Base-by-base conservation (phyloP, 352 stramenopile genomes). In the Phytopythium helicoides region DNA sequence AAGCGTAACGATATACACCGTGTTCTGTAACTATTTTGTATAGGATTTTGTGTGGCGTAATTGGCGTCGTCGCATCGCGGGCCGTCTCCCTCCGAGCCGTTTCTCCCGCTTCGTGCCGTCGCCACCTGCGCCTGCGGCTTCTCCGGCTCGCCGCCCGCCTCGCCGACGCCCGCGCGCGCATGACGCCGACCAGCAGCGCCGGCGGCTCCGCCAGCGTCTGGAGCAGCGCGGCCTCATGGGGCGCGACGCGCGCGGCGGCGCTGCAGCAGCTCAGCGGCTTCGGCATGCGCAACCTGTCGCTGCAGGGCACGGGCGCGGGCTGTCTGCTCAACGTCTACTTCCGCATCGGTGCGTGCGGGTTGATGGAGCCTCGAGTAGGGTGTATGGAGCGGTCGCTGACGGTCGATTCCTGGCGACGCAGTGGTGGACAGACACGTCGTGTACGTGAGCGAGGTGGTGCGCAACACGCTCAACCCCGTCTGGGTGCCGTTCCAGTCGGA, bases 401-500 rank as follows among this genome's bases (percentile, higher is more conserved):
- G 44, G 5, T 36, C 8, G 23, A n/a, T 23, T 42, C 33, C 46
- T 7, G 47, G 10, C 15, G 21, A 16, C 50, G 25, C 52, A 91
- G 81, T 87, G 42, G 64, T 92, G 37, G 81, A 90, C 44, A 62
- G 66, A 16, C 76, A 74, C 14, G 66, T 86, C 21, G 63, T 89
- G 38, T 92, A 92, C 45, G 71, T 85, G 57, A 92, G 81, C 45
- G 81, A 92, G 57, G 68, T 88, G 35, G 79, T 68, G 51, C 67
- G 65, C 34, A 74, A 68, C 47, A 92, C 81, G 36, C 64, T 92
- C 16, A 92, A 92, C 56, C 81, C 81, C 11, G 79, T 92, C 57
- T 92, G 81, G 81, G 72, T 92, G 56, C 81, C 81, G 9, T 90
- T 92, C 54, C 65, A 89, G 59, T 74, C 69, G 9, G 67, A 84